These are phyloP conservation scores for Chlamydomonas incerta DNA, from an alignment of 139 green algal species.

Conservation along the genomic window DNA sequence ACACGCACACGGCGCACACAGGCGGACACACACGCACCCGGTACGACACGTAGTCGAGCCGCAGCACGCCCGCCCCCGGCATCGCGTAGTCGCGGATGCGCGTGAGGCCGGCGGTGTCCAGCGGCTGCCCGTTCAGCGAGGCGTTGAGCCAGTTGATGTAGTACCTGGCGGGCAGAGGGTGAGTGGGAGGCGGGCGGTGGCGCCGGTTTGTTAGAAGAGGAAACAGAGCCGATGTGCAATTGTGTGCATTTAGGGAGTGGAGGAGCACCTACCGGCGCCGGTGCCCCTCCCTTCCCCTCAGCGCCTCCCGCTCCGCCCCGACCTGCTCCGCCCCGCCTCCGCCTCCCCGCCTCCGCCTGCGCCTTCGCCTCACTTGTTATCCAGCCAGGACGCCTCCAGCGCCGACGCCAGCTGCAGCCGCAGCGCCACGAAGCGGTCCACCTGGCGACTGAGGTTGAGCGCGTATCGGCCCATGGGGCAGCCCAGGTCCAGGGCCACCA, in stretches of 20 bases:
- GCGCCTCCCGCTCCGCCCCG: too few relatives aligned
- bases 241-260: too few relatives aligned
- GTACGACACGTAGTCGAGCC: constrained; percentile 55
- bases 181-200: neutral
- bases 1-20: too few relatives aligned
- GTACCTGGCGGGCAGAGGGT: constrained; percentile 24
- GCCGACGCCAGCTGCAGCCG: constrained; percentile 54
- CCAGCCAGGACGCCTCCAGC: constrained; percentile 38
- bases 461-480: constrained; percentile 49
- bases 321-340: too few relatives aligned
- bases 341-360: too few relatives aligned
- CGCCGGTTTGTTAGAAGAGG: too few relatives aligned
- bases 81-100: constrained; percentile 43
- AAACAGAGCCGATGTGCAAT: too few relatives aligned
- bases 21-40: too few relatives aligned
- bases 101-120: constrained; percentile 23
- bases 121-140: constrained; percentile 35
- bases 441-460: constrained; percentile 52
- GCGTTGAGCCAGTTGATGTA: constrained; percentile 51
- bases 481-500: constrained; percentile 55
- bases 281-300: too few relatives aligned
- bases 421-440: constrained; percentile 56
- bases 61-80: constrained; percentile 35
- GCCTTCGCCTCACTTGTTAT: constrained; percentile 24
- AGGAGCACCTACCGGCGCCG: too few relatives aligned